These are phyloP conservation scores for Boletus vinaceobasis DNA, from an alignment of 768 basidiomycete species.

Conservation along the genomic window DNA sequence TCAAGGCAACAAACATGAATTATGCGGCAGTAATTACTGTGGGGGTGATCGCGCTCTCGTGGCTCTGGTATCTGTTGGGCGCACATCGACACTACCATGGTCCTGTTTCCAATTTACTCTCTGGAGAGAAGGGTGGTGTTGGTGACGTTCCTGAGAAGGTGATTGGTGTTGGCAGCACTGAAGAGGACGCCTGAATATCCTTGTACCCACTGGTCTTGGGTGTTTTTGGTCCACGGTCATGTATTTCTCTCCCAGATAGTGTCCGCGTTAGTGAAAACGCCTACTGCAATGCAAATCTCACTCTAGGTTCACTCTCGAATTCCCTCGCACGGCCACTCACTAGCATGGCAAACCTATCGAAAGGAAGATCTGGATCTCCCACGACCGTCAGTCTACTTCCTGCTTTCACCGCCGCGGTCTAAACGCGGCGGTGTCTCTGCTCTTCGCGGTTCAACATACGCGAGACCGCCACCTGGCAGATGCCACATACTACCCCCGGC, in stretches of 20 bases:
- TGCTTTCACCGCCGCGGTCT: too few species aligned
- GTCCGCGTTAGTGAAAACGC: too few species aligned
- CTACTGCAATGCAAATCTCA: too few species aligned
- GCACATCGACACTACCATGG: constrained; percentile 57
- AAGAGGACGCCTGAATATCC: neutral
- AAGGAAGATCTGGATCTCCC: too few species aligned
- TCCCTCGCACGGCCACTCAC: too few species aligned
- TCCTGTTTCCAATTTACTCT: constrained; percentile 49
- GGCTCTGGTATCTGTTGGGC: constrained; percentile 51
- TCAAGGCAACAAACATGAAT: constrained; percentile 49
- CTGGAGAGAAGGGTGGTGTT: neutral
- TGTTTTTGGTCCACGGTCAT: neutral
- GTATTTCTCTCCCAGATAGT: neutral
- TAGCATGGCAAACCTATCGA: too few species aligned
- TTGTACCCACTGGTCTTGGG: neutral
- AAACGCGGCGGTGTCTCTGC: too few species aligned
- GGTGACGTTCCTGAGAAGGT: constrained; percentile 1
- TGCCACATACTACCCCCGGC: too few species aligned
- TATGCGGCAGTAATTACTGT: constrained; percentile 40
- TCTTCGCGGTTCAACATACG: too few species aligned
- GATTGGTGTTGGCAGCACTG: neutral
- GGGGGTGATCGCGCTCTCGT: constrained; percentile 23
- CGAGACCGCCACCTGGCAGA: too few species aligned
- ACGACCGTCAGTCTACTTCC: too few species aligned
- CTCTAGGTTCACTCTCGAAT: too few species aligned